A percentile compares a stretch with the other conserved stretches of the same genome.
phyloP scores from a whole-genome alignment of 495 filamentous ascomycete genomes.

The Cercophora sp. region DNA sequence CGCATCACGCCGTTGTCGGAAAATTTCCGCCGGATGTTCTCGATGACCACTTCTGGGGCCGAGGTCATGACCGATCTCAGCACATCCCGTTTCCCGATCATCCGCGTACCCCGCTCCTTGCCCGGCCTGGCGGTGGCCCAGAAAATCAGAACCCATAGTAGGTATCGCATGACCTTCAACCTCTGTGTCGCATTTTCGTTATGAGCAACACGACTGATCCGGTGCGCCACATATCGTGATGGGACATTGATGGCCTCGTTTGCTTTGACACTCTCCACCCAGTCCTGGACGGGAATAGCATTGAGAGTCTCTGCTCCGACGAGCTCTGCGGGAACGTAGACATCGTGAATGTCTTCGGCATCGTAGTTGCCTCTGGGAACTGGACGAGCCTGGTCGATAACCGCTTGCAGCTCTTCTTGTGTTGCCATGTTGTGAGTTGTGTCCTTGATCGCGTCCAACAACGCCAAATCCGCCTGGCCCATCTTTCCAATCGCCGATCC shows the following conservation, averaged over 20 bases:
- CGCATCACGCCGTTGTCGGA: slow-evolving; percentile 55
- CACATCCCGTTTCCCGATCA: slow-evolving; percentile 45
- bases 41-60: slow-evolving; percentile 61
- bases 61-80: slow-evolving; percentile 41
- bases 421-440: slow-evolving; percentile 55
- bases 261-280: slow-evolving; percentile 62
- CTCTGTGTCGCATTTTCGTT: slow-evolving; percentile 52
- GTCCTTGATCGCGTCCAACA: slow-evolving; percentile 60
- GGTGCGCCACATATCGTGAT: slow-evolving; percentile 64
- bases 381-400: slow-evolving; percentile 67
- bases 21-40: slow-evolving; percentile 67
- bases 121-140: slow-evolving; percentile 34
- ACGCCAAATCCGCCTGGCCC: slow-evolving; percentile 54
- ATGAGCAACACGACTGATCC: slow-evolving; percentile 54
- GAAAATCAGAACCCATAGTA: slow-evolving; percentile 64
- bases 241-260: slow-evolving; percentile 52
- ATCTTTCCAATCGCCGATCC: slow-evolving; percentile 34
- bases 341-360: slow-evolving; percentile 69
- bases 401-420: slow-evolving; percentile 58
- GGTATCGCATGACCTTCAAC: slow-evolving; percentile 62
- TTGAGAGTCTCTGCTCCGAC: slow-evolving; percentile 59
- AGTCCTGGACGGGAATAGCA: slow-evolving; percentile 65
- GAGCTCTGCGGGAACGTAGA: slow-evolving; percentile 70
- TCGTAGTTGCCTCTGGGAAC: slow-evolving; percentile 70
- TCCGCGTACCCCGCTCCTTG: slow-evolving; percentile 38